These are phyloP conservation scores for Pleurotus salmoneostramineus DNA, from an alignment of 768 basidiomycete genomes.

Conservation along the genomic window DNA sequence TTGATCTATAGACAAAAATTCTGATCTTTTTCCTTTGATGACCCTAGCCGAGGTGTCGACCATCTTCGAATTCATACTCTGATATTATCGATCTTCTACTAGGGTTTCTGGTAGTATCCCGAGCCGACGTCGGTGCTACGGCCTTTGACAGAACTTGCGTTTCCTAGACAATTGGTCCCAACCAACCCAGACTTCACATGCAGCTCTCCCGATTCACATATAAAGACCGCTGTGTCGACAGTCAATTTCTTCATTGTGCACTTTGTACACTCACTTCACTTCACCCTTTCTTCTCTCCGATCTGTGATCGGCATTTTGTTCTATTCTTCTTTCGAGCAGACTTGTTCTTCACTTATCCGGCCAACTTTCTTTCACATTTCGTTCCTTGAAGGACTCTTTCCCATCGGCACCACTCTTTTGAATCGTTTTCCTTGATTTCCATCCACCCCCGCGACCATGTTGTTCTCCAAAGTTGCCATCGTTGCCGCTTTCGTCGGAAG, in stretches of 20 bases:
- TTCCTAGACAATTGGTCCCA: background rate
- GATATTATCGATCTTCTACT: too few species aligned
- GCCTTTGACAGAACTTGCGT: background rate
- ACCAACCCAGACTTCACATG: slow-evolving; percentile 1
- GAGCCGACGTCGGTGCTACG: background rate
- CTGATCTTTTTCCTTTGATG: too few species aligned
- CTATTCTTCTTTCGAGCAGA: background rate
- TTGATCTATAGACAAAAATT: too few species aligned
- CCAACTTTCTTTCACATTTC: slow-evolving; percentile 2
- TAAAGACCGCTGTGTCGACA: background rate
- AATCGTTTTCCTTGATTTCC: background rate
- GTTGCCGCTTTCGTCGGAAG: background rate
- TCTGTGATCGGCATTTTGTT: slow-evolving; percentile 8
- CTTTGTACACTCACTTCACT: slow-evolving; percentile 7
- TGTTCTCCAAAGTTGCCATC: slow-evolving; percentile 5
- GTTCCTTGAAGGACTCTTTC: background rate
- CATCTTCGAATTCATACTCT: too few species aligned
- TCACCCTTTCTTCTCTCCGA: background rate
- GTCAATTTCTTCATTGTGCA: slow-evolving; percentile 1
- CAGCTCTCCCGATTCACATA: background rate
- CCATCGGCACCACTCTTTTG: background rate
- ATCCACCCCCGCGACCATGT: background rate
- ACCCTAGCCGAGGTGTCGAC: too few species aligned
- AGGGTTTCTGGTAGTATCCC: too few species aligned
- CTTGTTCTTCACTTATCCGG: slow-evolving; percentile 1